Evolutionary conservation across 1,284 basidiomycete genomes (phyloP).

Genomic region (Leccinum griseonigrum): DNA sequence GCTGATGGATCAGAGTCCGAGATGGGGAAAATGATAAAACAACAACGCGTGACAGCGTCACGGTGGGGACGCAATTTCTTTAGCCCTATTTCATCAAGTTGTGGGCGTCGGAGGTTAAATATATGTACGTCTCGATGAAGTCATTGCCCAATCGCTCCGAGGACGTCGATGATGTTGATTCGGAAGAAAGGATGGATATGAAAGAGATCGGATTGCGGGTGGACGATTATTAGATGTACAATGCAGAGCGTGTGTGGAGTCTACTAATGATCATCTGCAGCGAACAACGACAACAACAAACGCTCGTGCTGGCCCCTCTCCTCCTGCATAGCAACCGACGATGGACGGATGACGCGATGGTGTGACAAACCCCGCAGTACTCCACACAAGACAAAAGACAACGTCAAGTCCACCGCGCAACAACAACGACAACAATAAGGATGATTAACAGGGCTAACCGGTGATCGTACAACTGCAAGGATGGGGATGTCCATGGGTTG

Average conservation of each 20-base stretch:
- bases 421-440: slow-evolving; percentile 9
- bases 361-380: slow-evolving; percentile 12
- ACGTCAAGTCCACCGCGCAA: not conserved
- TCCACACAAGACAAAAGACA: slow-evolving; percentile 17
- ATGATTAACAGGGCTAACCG: slow-evolving; percentile 8
- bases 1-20: slow-evolving; percentile 29
- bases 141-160: slow-evolving; percentile 24
- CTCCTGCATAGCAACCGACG: slow-evolving; percentile 22
- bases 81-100: not conserved
- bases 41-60: not conserved
- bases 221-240: slow-evolving; percentile 19
- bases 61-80: not conserved
- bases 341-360: slow-evolving; percentile 5
- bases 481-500: slow-evolving; percentile 19
- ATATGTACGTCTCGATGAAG: slow-evolving; percentile 17
- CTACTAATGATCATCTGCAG: slow-evolving; percentile 10
- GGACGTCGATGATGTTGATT: slow-evolving; percentile 5
- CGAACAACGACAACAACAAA: not conserved
- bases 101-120: slow-evolving; percentile 21
- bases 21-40: slow-evolving; percentile 8
- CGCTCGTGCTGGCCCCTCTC: slow-evolving; percentile 10
- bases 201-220: not conserved
- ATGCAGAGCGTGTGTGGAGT: slow-evolving; percentile 25
- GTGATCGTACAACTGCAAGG: slow-evolving; percentile 29
- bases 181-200: not conserved